A percentile compares a stretch with the other conserved stretches of the same genome.
Evolutionary conservation across 108 stramenopile species (phyloP).

Genomic region (Fistulifera solaris): DNA sequence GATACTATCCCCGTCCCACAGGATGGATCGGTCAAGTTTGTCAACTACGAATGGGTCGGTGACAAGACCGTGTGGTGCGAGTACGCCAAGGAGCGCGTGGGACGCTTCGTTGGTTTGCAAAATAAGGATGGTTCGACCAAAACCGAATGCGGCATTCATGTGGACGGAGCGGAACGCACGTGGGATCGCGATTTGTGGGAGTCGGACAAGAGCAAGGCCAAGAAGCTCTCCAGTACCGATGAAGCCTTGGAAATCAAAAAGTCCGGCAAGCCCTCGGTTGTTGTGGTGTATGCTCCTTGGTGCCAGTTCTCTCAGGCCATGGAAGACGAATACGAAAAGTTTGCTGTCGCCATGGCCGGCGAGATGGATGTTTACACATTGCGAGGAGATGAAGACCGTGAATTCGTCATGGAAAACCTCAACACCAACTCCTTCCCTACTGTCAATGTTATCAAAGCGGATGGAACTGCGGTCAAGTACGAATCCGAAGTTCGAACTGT

Average conservation of each 20-base stretch:
- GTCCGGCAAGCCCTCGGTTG: slow-evolving; percentile 63
- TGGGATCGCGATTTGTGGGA: slow-evolving; percentile 91
- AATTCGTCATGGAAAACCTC: slow-evolving; percentile 70
- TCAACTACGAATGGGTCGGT: slow-evolving; percentile 78
- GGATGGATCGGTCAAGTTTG: slow-evolving; percentile 70
- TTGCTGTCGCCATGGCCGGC: slow-evolving; percentile 39
- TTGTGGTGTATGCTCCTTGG: slow-evolving; percentile 89
- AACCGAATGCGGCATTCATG: slow-evolving; percentile 98
- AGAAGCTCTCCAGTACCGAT: slow-evolving; percentile 59
- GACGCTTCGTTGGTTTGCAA: slow-evolving; percentile 92
- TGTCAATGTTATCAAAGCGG: slow-evolving; percentile 78
- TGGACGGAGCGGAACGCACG: slow-evolving; percentile 78
- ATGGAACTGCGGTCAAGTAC: slow-evolving; percentile 86
- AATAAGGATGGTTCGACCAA: slow-evolving; percentile 96
- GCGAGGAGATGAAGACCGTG: slow-evolving; percentile 88
- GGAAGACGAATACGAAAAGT: slow-evolving; percentile 75
- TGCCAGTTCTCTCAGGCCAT: slow-evolving; percentile 85
- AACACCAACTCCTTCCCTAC: slow-evolving; percentile 89
- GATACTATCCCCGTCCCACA: slow-evolving; percentile 89
- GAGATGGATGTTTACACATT: slow-evolving; percentile 75
- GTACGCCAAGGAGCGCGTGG: slow-evolving; percentile 92
- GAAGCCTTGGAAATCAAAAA: slow-evolving; percentile 60
- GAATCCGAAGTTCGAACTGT: slow-evolving; percentile 78
- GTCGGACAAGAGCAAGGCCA: slow-evolving; percentile 41
- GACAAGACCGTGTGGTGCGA: slow-evolving; percentile 87